phyloP scores from a whole-genome alignment of 2,329 filamentous ascomycete species.

The Mycosphaerella arachidis region DNA sequence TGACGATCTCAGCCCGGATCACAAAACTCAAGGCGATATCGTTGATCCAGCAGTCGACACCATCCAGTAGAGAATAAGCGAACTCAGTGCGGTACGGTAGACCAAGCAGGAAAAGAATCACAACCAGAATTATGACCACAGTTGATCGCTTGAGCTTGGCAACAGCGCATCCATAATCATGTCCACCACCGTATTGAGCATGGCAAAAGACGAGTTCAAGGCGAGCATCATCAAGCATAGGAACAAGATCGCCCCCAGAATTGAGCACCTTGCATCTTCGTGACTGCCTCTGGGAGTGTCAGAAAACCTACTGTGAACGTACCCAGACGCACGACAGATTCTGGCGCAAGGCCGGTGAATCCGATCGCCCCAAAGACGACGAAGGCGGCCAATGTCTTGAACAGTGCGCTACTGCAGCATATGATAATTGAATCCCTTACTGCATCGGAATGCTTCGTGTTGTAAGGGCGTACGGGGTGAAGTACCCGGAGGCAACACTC shows the following conservation, averaged over 20 bases:
- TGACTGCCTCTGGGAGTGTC: slow-evolving; percentile 53
- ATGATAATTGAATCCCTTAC: slow-evolving; percentile 57
- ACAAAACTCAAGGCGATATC: slow-evolving; percentile 53
- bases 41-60: slow-evolving; percentile 54
- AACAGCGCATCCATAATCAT: slow-evolving; percentile 38
- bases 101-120: slow-evolving; percentile 51
- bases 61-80: slow-evolving; percentile 52
- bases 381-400: slow-evolving; percentile 51
- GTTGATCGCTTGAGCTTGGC: slow-evolving; percentile 6
- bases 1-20: slow-evolving; percentile 50
- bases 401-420: slow-evolving; percentile 52
- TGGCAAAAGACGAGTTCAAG: slow-evolving; percentile 46
- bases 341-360: slow-evolving; percentile 39
- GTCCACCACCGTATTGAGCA: slow-evolving; percentile 38
- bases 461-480: slow-evolving; percentile 57
- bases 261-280: slow-evolving; percentile 54
- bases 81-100: slow-evolving; percentile 56
- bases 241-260: slow-evolving; percentile 55
- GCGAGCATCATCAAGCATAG: slow-evolving; percentile 54
- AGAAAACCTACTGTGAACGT: slow-evolving; percentile 56
- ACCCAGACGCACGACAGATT: slow-evolving; percentile 45
- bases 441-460: slow-evolving; percentile 53
- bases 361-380: slow-evolving; percentile 55
- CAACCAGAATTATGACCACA: slow-evolving; percentile 39
- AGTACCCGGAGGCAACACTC: slow-evolving; percentile 57